Conservation (phyloP, 495 filamentous ascomycete species). For the Xylaria bambusicola region DNA sequence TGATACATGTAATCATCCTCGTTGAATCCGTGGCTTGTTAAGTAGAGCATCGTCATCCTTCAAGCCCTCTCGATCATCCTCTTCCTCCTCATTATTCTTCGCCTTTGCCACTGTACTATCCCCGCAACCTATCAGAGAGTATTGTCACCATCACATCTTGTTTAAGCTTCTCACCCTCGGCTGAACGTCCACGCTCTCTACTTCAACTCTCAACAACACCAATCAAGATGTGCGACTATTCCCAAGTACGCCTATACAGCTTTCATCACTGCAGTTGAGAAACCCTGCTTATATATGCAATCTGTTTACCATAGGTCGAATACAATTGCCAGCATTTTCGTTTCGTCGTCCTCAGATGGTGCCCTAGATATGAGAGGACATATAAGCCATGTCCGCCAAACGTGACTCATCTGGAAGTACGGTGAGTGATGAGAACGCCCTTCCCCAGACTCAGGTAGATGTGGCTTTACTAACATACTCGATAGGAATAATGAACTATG, state of each 20-base stretch:
- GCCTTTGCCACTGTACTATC: no score
- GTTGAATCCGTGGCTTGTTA: background rate
- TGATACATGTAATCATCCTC: background rate
- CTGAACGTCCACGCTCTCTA: background rate
- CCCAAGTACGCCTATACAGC: conserved; percentile 31
- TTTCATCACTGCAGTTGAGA: no score
- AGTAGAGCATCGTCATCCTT: background rate
- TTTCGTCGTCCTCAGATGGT: conserved; percentile 37
- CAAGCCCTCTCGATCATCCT: no score
- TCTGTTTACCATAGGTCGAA: conserved; percentile 27
- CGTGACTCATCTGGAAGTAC: conserved; percentile 35
- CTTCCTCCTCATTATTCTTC: no score
- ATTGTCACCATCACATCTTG: no score
- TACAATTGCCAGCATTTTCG: conserved; percentile 36
- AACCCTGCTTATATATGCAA: no score
- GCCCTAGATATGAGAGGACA: conserved; percentile 33
- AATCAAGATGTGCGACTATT: conserved; percentile 35
- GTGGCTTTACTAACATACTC: background rate
- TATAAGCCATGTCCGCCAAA: conserved; percentile 34
- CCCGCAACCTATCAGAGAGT: no score
- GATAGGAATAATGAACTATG: conserved; percentile 33
- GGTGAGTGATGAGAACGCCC: conserved; percentile 23
- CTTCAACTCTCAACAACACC: background rate
- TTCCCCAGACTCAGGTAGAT: background rate
- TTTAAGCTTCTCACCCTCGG: background rate